These are phyloP conservation scores for Nepenthes alata DNA, from an alignment of 179 eudicot species.

Conservation along the genomic window DNA sequence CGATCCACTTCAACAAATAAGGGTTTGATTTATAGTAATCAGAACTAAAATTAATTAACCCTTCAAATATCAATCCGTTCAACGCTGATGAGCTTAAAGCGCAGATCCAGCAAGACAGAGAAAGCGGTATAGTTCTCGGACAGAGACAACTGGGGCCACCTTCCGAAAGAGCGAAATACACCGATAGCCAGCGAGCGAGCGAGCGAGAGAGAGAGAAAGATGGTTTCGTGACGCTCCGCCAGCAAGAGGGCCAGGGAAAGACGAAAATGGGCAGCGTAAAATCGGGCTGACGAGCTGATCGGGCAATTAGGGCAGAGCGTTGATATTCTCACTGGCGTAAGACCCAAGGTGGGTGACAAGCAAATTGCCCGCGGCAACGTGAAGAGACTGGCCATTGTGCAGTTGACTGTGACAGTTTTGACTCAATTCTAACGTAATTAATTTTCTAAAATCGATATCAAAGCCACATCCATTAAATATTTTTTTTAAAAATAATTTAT, in stretches of 20 bases:
- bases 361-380: not conserved
- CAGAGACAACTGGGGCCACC: slow-evolving; percentile 5
- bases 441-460: not conserved
- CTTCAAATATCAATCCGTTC: slow-evolving; percentile 19
- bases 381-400: not conserved
- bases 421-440: not conserved
- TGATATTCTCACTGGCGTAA: slow-evolving; percentile 19
- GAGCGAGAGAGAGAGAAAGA: slow-evolving; percentile 7
- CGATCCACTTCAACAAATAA: slow-evolving; percentile 3
- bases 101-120: slow-evolving; percentile 18
- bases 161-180: slow-evolving; percentile 4
- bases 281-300: slow-evolving; percentile 29
- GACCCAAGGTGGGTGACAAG: slow-evolving; percentile 13
- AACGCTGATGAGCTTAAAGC: slow-evolving; percentile 7
- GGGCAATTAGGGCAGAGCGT: slow-evolving; percentile 20
- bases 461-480: not conserved
- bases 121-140: not conserved
- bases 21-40: slow-evolving; percentile 5
- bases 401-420: slow-evolving; percentile 14
- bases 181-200: slow-evolving; percentile 11
- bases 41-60: slow-evolving; percentile 6
- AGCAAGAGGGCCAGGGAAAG: slow-evolving; percentile 19
- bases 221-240: slow-evolving; percentile 11
- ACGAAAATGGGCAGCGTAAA: slow-evolving; percentile 20
- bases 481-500: too few relatives aligned